Evolutionary conservation across 2,329 filamentous ascomycete genomes (phyloP).

Genomic region (Conoideocrella luteorostrata): DNA sequence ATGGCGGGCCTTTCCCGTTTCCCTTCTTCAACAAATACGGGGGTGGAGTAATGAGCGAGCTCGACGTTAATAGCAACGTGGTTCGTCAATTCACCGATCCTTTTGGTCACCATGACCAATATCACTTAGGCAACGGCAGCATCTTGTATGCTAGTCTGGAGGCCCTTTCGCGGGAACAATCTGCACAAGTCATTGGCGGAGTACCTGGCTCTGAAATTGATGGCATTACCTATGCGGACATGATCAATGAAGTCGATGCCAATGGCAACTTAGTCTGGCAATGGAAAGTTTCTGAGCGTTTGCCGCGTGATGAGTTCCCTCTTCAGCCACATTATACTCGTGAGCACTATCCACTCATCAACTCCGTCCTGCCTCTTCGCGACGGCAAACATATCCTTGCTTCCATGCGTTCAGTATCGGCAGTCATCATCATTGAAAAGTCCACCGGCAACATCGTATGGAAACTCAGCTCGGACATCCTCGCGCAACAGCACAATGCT

Average conservation of each 20-base stretch:
- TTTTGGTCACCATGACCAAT: constrained; percentile 23
- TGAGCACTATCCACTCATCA: constrained; percentile 25
- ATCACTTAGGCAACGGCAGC: constrained; percentile 20
- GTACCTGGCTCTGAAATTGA: constrained; percentile 19
- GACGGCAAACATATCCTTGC: constrained; percentile 22
- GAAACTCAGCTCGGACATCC: constrained; percentile 16
- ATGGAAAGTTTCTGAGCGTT: constrained; percentile 21
- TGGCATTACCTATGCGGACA: constrained; percentile 23
- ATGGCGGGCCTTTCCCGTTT: constrained; percentile 19
- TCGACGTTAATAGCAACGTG: constrained; percentile 17
- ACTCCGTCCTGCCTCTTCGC: constrained; percentile 20
- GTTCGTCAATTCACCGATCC: constrained; percentile 21
- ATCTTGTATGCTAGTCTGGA: constrained; percentile 22
- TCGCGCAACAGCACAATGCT: constrained; percentile 25
- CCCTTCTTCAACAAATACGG: constrained; percentile 25
- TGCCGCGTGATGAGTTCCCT: constrained; percentile 20
- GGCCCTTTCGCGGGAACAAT: constrained; percentile 18
- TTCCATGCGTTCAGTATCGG: constrained; percentile 21
- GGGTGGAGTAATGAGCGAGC: constrained; percentile 22
- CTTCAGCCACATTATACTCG: constrained; percentile 23
- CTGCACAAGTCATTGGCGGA: constrained; percentile 20
- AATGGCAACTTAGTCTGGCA: constrained; percentile 19
- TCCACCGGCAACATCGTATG: constrained; percentile 21
- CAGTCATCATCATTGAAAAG: constrained; percentile 22
- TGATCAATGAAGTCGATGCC: constrained; percentile 22